Evolutionary conservation across 2,329 filamentous ascomycete genomes (phyloP), one percentile per base, ranked within the genome.

Genomic region (Beauveria brongniartii): DNA sequence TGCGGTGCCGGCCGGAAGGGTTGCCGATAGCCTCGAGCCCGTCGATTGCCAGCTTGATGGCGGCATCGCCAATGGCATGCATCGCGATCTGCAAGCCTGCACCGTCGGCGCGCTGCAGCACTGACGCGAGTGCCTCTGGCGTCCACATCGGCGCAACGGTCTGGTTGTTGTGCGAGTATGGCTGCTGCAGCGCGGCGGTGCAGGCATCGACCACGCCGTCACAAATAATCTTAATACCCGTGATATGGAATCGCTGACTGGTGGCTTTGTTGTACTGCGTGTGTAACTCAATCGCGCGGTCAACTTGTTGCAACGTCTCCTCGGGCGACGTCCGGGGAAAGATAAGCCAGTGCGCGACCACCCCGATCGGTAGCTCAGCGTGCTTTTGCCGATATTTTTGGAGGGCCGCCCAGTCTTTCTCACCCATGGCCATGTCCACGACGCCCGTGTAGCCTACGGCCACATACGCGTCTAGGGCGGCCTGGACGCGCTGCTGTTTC

Each of bases 201-300:
- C 84, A 87, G 0, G 81, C 82, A 64, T 87, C 84, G 54, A 87
- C 76, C 51, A 86, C 82, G 12, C 84, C 84, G 65, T 87, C 84
- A 66, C 80, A 82, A 60, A 87, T 84, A 47, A 87, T 69, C 69
- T 87, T 87, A 70, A 87, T 82, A 9, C 84, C 84, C 0, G 81
- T 78, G 20, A 87, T 72, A 9, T 80, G 80, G 59, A 77, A 66
- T 58, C 78, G 70, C 1, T 75, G 75, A 22, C 67, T 72, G 10
- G 65, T 73, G 2, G 65, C 59, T 28, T 59, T 65, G 55, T 71
- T 69, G 50, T 66, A 71, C 43, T 67, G 65, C 0, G 43, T 22
- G 41, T 72, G 69, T 22, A 80, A 69, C 44, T 75, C 74, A 53
- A 79, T 75, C 1, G 77, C 78, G 12, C 75, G 73, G 48, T 78